Conservation (phyloP, 306 rosid species). For the Purshia tridentata region DNA sequence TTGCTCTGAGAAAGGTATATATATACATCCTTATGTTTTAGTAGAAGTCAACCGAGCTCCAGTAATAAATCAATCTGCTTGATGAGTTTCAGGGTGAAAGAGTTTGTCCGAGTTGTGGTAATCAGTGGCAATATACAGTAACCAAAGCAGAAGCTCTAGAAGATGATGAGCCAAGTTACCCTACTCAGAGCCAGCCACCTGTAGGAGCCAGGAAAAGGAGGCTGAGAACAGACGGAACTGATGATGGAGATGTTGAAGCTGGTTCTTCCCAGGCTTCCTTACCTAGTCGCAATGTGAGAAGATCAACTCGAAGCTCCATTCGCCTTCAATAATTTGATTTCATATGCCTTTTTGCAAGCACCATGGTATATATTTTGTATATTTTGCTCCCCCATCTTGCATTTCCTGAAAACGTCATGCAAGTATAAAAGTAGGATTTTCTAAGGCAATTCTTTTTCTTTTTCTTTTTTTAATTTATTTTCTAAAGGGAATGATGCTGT, state of each 20-base stretch:
- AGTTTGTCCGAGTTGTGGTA: constrained; percentile 69
- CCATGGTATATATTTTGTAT: background rate
- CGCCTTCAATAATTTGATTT: background rate
- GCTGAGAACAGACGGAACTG: constrained; percentile 22
- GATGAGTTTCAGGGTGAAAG: constrained; percentile 44
- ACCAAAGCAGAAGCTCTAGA: constrained; percentile 48
- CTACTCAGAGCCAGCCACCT: constrained; percentile 39
- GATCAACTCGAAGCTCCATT: constrained; percentile 37
- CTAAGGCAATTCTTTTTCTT: no score
- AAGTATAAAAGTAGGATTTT: background rate
- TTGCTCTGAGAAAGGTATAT: constrained; percentile 54
- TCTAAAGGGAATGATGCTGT: background rate
- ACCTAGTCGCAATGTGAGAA: constrained; percentile 28
- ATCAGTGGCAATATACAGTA: constrained; percentile 46
- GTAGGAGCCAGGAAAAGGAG: constrained; percentile 41
- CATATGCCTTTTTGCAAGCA: background rate
- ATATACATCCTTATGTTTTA: constrained; percentile 17
- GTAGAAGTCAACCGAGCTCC: background rate
- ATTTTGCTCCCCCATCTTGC: background rate
- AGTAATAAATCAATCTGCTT: constrained; percentile 12
- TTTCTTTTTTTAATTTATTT: no score
- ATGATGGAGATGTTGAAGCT: constrained; percentile 41
- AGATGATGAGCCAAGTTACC: constrained; percentile 30
- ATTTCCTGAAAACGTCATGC: background rate
- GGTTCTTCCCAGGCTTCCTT: constrained; percentile 28